These are phyloP conservation scores for Terfezia boudieri DNA, from an alignment of 495 filamentous ascomycete genomes.

Conservation along the genomic window DNA sequence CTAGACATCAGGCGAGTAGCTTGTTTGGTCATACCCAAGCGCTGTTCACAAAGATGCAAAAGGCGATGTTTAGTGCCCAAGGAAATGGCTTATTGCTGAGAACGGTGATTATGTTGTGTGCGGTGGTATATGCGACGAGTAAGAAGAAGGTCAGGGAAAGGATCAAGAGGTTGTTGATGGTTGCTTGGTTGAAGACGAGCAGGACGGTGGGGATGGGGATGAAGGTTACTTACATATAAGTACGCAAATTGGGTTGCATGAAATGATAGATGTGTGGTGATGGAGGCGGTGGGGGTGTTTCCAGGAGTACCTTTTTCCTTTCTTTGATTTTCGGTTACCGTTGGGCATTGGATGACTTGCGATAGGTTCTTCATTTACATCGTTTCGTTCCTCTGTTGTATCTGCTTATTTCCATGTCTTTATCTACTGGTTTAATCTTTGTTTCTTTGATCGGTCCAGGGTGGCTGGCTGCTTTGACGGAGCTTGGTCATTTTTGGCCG, in stretches of 20 bases:
- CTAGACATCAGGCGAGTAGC: constrained; percentile 30
- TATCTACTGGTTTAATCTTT: neutral
- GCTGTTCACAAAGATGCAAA: constrained; percentile 25
- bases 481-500: neutral
- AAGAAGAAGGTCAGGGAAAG: constrained; percentile 53
- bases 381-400: neutral
- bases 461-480: neutral
- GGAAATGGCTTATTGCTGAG: constrained; percentile 31
- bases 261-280: neutral
- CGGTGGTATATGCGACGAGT: constrained; percentile 54
- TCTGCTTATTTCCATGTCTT: neutral
- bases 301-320: neutral
- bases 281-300: neutral
- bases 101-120: constrained; percentile 60
- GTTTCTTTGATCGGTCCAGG: neutral
- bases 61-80: constrained; percentile 8
- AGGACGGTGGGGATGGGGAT: constrained; percentile 88
- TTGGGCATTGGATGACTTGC: no score
- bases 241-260: neutral
- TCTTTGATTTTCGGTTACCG: neutral
- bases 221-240: constrained; percentile 84
- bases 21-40: constrained; percentile 47
- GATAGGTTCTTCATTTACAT: neutral
- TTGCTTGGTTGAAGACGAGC: constrained; percentile 62
- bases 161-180: constrained; percentile 39